These are phyloP conservation scores for Tetragonia tetragonoides DNA, from an alignment of 148 eudicot genomes.

Conservation along the genomic window DNA sequence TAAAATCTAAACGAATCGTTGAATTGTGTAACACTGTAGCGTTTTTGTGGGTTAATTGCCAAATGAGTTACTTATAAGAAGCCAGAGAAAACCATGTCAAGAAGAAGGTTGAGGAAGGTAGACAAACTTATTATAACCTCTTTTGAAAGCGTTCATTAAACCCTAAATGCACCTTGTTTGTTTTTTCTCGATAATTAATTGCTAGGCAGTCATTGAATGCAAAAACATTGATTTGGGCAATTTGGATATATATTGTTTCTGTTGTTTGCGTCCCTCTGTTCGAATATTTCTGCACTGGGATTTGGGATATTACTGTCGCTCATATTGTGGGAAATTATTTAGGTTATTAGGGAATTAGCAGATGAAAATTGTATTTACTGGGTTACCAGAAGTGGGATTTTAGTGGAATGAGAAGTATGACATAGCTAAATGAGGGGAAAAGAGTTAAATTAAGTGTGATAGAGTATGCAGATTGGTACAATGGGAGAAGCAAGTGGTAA, in stretches of 20 bases:
- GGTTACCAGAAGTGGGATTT: background rate
- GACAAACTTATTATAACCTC: background rate
- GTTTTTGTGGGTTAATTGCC: background rate
- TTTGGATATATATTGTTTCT: background rate
- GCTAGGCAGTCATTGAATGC: background rate
- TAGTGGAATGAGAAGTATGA: background rate
- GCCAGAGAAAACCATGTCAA: slow-evolving; percentile 96
- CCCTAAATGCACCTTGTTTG: background rate
- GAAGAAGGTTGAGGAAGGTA: slow-evolving; percentile 98
- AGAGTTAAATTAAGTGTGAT: background rate
- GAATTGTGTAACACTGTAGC: background rate
- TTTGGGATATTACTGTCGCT: background rate
- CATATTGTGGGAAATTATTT: slow-evolving; percentile 1
- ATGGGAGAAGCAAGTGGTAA: background rate
- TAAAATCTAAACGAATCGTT: background rate
- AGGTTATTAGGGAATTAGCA: background rate
- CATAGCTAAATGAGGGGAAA: background rate
- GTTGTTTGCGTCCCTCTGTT: background rate
- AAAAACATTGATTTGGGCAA: background rate
- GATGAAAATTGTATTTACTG: background rate
- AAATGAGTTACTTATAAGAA: slow-evolving; percentile 75
- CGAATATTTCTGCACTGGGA: background rate
- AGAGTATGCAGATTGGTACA: background rate
- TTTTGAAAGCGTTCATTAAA: background rate
- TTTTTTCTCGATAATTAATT: background rate